Evolutionary conservation across 176 grass and related monocot species (phyloP).

Genomic region (Musa troglodytarum): DNA sequence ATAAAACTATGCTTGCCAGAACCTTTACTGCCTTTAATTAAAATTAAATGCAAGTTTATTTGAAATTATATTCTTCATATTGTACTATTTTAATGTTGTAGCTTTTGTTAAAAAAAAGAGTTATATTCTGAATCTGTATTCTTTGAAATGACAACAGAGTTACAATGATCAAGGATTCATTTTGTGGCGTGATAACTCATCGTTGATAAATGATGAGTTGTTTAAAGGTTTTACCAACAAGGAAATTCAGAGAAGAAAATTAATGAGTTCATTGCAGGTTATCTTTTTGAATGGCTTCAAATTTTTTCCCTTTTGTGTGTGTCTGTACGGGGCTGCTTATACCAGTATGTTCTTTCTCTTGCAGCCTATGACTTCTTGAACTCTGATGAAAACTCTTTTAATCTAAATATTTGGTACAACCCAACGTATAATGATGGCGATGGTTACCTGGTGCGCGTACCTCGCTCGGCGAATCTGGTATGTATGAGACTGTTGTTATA

Average conservation of each 20-base stretch:
- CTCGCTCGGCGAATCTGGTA: constrained; percentile 74
- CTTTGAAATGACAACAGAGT: constrained; percentile 37
- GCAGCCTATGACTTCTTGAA: constrained; percentile 80
- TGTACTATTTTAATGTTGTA: neutral
- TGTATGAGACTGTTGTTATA: neutral
- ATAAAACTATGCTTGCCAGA: too few species aligned
- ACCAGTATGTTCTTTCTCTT: constrained; percentile 12
- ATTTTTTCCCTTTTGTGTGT: neutral
- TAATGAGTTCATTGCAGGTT: constrained; percentile 80
- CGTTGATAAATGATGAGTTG: constrained; percentile 54
- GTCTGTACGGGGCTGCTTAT: neutral
- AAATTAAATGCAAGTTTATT: too few species aligned
- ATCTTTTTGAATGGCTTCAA: neutral
- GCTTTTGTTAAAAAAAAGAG: neutral
- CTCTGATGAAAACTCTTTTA: constrained; percentile 52
- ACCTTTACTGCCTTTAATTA: too few species aligned
- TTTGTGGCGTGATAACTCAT: constrained; percentile 70
- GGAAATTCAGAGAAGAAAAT: constrained; percentile 29
- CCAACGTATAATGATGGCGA: constrained; percentile 79
- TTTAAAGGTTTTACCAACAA: constrained; percentile 65
- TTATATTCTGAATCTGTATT: neutral
- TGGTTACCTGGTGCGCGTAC: constrained; percentile 46
- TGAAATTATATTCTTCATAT: too few species aligned
- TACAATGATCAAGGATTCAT: constrained; percentile 35
- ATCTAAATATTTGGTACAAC: constrained; percentile 81